Evolutionary conservation across 179 eudicot species (phyloP).

Genomic region (Nepenthes alata): DNA sequence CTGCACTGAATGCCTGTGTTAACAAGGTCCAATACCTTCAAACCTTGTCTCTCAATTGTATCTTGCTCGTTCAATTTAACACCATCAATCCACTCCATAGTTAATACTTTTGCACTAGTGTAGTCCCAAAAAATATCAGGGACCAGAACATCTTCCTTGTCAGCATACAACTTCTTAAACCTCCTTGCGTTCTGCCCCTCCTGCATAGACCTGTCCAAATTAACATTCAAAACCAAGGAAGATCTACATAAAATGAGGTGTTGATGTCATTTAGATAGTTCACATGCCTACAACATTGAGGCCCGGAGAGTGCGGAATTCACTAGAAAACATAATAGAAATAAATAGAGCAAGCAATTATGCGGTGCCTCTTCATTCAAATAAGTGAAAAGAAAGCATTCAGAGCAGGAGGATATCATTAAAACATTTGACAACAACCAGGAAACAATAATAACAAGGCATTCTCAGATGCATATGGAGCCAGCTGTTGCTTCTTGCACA

Average conservation of each 20-base stretch:
- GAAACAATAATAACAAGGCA: too few relatives aligned
- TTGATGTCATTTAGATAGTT: not conserved
- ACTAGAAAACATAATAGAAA: too few relatives aligned
- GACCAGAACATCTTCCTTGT: constrained; percentile 88
- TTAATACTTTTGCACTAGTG: constrained; percentile 85
- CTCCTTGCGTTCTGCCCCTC: constrained; percentile 99
- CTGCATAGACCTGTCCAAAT: constrained; percentile 88
- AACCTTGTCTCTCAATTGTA: constrained; percentile 86
- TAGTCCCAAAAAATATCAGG: constrained; percentile 99
- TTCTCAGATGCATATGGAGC: too few relatives aligned
- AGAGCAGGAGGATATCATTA: too few relatives aligned
- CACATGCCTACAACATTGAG: too few relatives aligned
- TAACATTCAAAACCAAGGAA: constrained; percentile 53
- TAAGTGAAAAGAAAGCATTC: too few relatives aligned
- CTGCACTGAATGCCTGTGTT: constrained; percentile 96
- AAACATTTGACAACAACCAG: too few relatives aligned
- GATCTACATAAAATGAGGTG: constrained; percentile 9
- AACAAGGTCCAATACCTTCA: constrained; percentile 88
- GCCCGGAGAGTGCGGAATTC: too few relatives aligned
- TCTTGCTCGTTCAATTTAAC: constrained; percentile 84
- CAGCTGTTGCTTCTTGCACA: too few relatives aligned
- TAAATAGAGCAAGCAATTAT: too few relatives aligned
- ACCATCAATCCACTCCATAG: constrained; percentile 99
- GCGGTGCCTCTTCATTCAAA: too few relatives aligned
- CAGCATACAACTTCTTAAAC: constrained; percentile 94